Evolutionary conservation across 2,329 filamentous ascomycete genomes (phyloP), one percentile per base, ranked within the genome.

Genomic region (Cladophialophora yegresii): DNA sequence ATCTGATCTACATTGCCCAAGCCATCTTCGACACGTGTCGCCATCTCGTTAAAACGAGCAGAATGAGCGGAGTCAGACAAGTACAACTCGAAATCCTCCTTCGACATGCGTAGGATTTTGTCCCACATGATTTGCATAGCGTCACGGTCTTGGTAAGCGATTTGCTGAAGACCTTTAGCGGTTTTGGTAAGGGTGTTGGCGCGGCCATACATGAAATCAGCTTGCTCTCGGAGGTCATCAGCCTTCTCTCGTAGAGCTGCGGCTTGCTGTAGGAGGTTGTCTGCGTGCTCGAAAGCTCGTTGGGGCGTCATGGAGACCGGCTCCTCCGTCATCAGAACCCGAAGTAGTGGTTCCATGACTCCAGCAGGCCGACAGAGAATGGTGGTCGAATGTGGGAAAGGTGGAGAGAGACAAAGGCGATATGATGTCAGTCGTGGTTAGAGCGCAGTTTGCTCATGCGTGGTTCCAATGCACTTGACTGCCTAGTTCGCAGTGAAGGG

Each of bases 1-100:
- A 66, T 22, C 26, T 66, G 55, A 51, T 66, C 55, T 12, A 63
- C 36, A 16, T 61, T 63, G 40, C 45, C 64, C 61, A 61, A 56
- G 4, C 64, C 64, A 49, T 66, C 60, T 50, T 66, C 64, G 9
- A 63, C 56, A 16, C 64, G 64, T 33, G 13, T 23, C 49, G 36
- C 32, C 28, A 66, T 30, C n/a, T 54, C 28, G 10, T 63, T 36
- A 16, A 66, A 58, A 13, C 53, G 49, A 16, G 54, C 33, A 13
- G 56, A 57, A 28, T 61, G 55, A 9, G n/a, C 22, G 20, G 56
- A 51, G 4, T 45, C 28, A 9, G 28, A 53, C 22, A 47, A 51
- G n/a, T 66, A 66, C 3, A 36, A 30, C 9, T 20, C 32, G 26
- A 62, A 30, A 32, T 49, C 23, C 16, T 59, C 51, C 20, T 53